These are phyloP conservation scores for Candida schatavii DNA, from an alignment of 805 yeast genomes.

Conservation along the genomic window DNA sequence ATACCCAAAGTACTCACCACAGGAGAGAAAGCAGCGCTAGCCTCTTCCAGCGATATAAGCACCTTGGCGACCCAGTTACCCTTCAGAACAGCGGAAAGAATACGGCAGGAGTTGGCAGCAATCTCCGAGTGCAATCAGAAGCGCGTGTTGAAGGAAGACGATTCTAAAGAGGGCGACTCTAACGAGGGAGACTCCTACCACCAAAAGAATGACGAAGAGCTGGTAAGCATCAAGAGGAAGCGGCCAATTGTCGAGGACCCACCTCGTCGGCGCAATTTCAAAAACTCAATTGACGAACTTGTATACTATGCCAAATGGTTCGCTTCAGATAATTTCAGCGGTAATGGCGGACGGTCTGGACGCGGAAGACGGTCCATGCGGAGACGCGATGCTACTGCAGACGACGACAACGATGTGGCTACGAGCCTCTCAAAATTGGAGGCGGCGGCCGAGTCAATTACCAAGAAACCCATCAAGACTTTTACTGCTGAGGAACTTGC, in stretches of 20 bases:
- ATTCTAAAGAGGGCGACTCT: background rate
- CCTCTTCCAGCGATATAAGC: background rate
- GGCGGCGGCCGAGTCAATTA: conserved; percentile 9
- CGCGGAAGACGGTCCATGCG: conserved; percentile 12
- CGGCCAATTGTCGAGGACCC: background rate
- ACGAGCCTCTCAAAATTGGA: conserved; percentile 15
- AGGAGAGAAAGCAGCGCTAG: background rate
- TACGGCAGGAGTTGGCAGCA: background rate
- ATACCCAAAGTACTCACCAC: background rate
- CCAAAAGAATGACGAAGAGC: background rate
- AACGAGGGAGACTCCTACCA: background rate
- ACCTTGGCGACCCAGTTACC: background rate
- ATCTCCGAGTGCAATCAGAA: background rate
- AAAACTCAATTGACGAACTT: conserved; percentile 21
- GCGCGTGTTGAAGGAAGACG: background rate
- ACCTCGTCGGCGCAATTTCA: conserved; percentile 2
- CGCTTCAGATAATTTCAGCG: conserved; percentile 13
- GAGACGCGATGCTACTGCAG: no score
- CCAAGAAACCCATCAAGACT: conserved; percentile 6
- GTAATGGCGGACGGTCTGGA: conserved; percentile 7
- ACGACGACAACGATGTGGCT: conserved; percentile 7
- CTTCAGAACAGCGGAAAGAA: background rate
- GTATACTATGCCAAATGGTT: conserved; percentile 42
- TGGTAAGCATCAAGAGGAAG: background rate
- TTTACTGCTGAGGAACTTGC: conserved; percentile 15